Evolutionary conservation across 2,329 filamentous ascomycete genomes (phyloP).

Genomic region (Hymenoscyphus infarciens): DNA sequence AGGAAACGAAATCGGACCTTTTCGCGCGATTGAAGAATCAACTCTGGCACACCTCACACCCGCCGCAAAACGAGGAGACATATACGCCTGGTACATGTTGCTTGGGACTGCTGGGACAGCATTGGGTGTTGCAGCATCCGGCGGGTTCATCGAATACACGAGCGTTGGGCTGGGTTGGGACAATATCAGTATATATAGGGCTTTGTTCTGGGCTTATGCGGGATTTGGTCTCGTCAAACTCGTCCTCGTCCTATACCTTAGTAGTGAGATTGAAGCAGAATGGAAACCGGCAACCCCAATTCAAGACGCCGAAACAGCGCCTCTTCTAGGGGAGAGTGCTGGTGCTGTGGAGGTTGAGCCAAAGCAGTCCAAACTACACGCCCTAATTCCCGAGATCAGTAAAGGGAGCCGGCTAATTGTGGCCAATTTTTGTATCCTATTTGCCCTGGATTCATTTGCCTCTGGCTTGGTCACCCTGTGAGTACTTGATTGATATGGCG

Average conservation of each 20-base stretch:
- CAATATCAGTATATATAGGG: constrained; percentile 47
- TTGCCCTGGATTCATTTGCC: constrained; percentile 66
- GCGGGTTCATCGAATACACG: constrained; percentile 55
- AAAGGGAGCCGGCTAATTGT: constrained; percentile 51
- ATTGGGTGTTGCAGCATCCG: constrained; percentile 54
- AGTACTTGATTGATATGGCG: constrained; percentile 29
- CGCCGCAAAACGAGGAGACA: constrained; percentile 45
- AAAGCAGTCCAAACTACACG: constrained; percentile 23
- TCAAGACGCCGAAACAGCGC: constrained; percentile 29
- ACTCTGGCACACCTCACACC: constrained; percentile 54
- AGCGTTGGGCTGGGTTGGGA: constrained; percentile 42
- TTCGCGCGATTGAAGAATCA: constrained; percentile 59
- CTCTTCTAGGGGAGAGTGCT: constrained; percentile 27
- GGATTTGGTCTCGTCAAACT: constrained; percentile 55
- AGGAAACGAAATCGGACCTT: constrained; percentile 62
- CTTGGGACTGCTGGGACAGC: constrained; percentile 58
- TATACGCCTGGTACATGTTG: constrained; percentile 61
- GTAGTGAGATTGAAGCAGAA: constrained; percentile 38
- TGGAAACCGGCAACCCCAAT: constrained; percentile 27
- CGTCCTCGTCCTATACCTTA: constrained; percentile 48
- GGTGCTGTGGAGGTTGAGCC: constrained; percentile 18
- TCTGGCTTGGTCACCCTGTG: constrained; percentile 65
- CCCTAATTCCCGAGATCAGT: constrained; percentile 56
- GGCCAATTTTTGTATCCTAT: constrained; percentile 61
- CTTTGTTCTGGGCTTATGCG: constrained; percentile 57